Evolutionary conservation across 2,329 filamentous ascomycete genomes (phyloP), one percentile per base, ranked within the genome.

Genomic region (Juglanconis sp.): DNA sequence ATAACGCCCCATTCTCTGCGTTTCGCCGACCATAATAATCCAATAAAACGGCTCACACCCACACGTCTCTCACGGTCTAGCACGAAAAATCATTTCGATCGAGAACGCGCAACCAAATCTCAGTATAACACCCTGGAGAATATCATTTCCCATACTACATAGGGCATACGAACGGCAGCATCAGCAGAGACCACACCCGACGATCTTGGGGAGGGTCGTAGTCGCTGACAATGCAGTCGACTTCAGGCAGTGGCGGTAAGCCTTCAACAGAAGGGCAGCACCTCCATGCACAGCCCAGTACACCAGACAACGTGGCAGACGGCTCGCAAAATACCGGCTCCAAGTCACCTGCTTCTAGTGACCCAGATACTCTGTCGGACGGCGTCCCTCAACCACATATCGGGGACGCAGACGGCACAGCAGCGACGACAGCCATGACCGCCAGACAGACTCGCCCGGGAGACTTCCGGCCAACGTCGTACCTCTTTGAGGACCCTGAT

Each of bases 401-500:
- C 15, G 35, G 35, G n/a, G 30, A 17, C 24, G 34, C 34, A n/a
- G 44, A 35, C 32, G 40, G 40, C 10, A 8, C 32, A 30, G n/a
- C 40, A 36, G 5, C 34, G 17, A 44, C 13, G 11, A 44, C 53
- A 47, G 53, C 53, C 32, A 55, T 35, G 42, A n/a, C 53, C 15
- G 15, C 9, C 5, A 17, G 17, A 34, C 32, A 13, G 9, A 15
- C 31, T 15, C 15, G 3, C 3, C 24, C 48, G 11, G 32, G 9
- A 17, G 53, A 53, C 2, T 42, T 40, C 31, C 49, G 48, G 53
- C 53, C 49, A 32, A 57, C 49, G 4, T 57, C 59, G 3, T 61
- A 57, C 5, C 54, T 57, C 8, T 61, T 57, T 49, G 59, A 61
- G n/a, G 42, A 56, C 48, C 59, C 49, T 8, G 54, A 57, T 40